A percentile compares a stretch with the other conserved stretches of the same genome.
These are phyloP conservation scores for Zostera marina DNA, from an alignment of 116 monocot genomes.

Conservation along the genomic window DNA sequence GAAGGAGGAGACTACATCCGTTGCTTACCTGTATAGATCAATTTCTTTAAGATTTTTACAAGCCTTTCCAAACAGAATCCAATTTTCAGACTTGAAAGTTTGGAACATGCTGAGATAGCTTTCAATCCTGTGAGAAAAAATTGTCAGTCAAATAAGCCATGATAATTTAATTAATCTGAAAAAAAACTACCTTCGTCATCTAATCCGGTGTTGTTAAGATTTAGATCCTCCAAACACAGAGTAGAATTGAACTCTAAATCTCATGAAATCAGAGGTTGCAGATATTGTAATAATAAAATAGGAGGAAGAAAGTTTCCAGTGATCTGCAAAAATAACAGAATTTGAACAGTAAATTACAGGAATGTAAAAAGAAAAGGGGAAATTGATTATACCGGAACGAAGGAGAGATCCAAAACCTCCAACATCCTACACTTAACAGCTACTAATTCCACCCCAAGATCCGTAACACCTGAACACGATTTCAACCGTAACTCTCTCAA, in stretches of 20 bases:
- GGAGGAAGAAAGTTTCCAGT: no score
- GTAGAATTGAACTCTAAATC: no score
- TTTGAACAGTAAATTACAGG: neutral
- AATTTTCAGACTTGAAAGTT: slow-evolving; percentile 44
- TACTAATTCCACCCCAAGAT: slow-evolving; percentile 47
- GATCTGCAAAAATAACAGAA: neutral
- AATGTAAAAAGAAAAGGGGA: neutral
- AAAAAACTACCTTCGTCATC: slow-evolving; percentile 48
- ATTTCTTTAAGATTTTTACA: slow-evolving; percentile 45
- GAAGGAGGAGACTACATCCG: no score
- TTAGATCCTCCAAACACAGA: slow-evolving; percentile 71
- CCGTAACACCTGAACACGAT: slow-evolving; percentile 51
- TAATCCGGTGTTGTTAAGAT: slow-evolving; percentile 69
- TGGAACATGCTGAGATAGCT: slow-evolving; percentile 43
- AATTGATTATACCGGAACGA: slow-evolving; percentile 24
- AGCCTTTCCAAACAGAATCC: slow-evolving; percentile 49
- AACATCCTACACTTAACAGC: slow-evolving; percentile 54
- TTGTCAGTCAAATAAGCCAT: neutral
- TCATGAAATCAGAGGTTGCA: no score
- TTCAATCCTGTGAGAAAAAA: slow-evolving; percentile 33
- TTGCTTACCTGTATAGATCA: slow-evolving; percentile 62
- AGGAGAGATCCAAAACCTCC: slow-evolving; percentile 48
- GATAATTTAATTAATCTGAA: neutral
- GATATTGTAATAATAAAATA: no score
- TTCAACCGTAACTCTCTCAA: slow-evolving; percentile 40